Evolutionary conservation across 2,329 filamentous ascomycete species (phyloP), one percentile per base, ranked within the genome.

Genomic region (Arthrobotrys pseudoclavata): DNA sequence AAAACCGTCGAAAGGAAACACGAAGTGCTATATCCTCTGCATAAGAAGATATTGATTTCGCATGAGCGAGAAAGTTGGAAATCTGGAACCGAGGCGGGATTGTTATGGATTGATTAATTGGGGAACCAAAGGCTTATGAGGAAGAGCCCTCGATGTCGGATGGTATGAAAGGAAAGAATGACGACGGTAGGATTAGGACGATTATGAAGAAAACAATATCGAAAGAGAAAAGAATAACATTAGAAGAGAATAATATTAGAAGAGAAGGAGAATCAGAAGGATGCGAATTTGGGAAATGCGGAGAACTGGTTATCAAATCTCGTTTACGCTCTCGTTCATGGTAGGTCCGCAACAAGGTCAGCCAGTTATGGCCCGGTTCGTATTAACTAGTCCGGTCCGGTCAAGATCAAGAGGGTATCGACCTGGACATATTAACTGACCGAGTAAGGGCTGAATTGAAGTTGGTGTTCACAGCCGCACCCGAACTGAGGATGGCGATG

Each of bases 11-110:
- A 60, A 64, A 60, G 15, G 55, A 76, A 76, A 66, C 15, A 55
- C 71, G 66, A 61, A 66, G 22, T 22, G 52, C 67, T 77, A 77
- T 77, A 67, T 68, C 74, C 52, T 68, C 74, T 71, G 69, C 74
- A 77, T 77, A 77, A 77, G 74, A 70, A 69, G 62, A 77, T 71
- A 55, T 22, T 68, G 26, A 29, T 76, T 66, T 76, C 72, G 72
- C 71, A 48, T 50, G 57, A 45, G 71, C 71, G 71, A 69, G 37
- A 40, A 37, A 6, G 50, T n/a, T 53, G 10, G 15, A 42, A 60
- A 42, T 57, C 13, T 40, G 52, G 52, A 57, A 57, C 52, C 52
- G 52, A 57, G 52, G 10, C 7, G n/a, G 52, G 52, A 24, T 37
- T 57, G 52, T 57, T 57, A 40, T 57, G 18, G 6, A 57, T 57